These are phyloP conservation scores for Coemansia umbellata DNA, from an alignment of 192 early-diverging fungal genomes.

Conservation along the genomic window DNA sequence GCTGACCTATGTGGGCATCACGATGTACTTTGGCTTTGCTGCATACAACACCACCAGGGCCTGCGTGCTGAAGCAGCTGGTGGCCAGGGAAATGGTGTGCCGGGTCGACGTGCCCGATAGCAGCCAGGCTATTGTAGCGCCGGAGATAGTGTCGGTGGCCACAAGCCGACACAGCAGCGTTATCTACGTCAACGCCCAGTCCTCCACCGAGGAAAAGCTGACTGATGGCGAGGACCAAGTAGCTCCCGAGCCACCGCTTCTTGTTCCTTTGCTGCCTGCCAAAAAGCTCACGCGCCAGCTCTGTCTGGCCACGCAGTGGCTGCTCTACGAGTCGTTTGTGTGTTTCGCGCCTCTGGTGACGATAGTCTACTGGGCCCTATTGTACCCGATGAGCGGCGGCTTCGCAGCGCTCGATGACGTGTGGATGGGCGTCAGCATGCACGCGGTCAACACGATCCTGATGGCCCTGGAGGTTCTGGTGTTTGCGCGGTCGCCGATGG, in stretches of 20 bases:
- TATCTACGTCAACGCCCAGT: background rate
- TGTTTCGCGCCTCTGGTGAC: constrained; percentile 46
- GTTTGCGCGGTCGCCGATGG: constrained; percentile 15
- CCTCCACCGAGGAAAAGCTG: too few species aligned
- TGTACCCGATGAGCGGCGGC: constrained; percentile 22
- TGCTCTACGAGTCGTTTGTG: constrained; percentile 43
- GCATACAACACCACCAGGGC: constrained; percentile 21
- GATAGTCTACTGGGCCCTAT: constrained; percentile 36
- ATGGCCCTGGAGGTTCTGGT: constrained; percentile 29
- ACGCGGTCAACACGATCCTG: constrained; percentile 26
- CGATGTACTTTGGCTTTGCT: constrained; percentile 36
- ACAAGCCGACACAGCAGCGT: background rate
- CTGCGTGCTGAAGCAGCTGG: background rate
- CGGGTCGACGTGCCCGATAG: background rate
- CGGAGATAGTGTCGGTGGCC: too few species aligned
- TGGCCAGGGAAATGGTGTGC: background rate
- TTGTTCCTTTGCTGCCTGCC: background rate
- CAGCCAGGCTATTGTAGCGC: background rate
- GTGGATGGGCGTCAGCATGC: constrained; percentile 50
- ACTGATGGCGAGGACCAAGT: too few species aligned
- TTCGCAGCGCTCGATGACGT: constrained; percentile 4
- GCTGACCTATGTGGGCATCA: constrained; percentile 36
- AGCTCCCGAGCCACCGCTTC: too few species aligned
- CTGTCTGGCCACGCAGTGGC: constrained; percentile 33
- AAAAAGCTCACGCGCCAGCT: too few species aligned